Evolutionary conservation across 257 asterid genomes (phyloP).

Genomic region (Solanum pinnatisectum): DNA sequence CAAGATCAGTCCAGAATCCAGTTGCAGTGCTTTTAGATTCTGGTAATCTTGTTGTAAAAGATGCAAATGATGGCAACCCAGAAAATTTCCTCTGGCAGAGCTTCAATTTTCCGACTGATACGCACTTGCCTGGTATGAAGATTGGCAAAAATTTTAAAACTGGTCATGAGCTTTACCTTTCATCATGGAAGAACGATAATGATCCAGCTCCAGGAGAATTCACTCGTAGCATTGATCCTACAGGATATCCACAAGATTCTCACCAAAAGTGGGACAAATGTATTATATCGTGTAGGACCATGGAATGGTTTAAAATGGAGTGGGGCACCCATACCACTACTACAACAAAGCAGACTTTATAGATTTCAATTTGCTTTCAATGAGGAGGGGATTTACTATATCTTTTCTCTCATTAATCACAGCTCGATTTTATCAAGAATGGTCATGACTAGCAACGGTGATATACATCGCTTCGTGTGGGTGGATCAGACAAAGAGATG

Average conservation of each 20-base stretch:
- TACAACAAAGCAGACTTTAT: background rate
- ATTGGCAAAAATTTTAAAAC: conserved; percentile 17
- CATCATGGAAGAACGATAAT: conserved; percentile 20
- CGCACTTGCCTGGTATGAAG: conserved; percentile 12
- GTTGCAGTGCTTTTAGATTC: conserved; percentile 18
- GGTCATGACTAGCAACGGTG: background rate
- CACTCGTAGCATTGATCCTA: conserved; percentile 10
- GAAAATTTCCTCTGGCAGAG: conserved; percentile 18
- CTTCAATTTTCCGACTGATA: conserved; percentile 18
- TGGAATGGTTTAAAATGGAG: conserved; percentile 45
- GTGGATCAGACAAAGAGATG: conserved; percentile 8
- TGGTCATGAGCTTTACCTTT: conserved; percentile 8
- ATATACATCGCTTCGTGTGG: conserved; percentile 4
- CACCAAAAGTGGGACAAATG: background rate
- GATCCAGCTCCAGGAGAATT: conserved; percentile 33
- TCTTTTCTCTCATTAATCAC: background rate
- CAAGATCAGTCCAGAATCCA: conserved; percentile 4
- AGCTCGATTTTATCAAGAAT: conserved; percentile 15
- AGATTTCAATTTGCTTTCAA: background rate
- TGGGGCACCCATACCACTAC: conserved; percentile 4
- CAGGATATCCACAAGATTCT: conserved; percentile 33
- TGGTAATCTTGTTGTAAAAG: conserved; percentile 30
- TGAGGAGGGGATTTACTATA: background rate
- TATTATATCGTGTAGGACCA: conserved; percentile 21
- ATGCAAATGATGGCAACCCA: conserved; percentile 7